Evolutionary conservation across 768 basidiomycete genomes (phyloP).

Genomic region (Roridomyces roridus): DNA sequence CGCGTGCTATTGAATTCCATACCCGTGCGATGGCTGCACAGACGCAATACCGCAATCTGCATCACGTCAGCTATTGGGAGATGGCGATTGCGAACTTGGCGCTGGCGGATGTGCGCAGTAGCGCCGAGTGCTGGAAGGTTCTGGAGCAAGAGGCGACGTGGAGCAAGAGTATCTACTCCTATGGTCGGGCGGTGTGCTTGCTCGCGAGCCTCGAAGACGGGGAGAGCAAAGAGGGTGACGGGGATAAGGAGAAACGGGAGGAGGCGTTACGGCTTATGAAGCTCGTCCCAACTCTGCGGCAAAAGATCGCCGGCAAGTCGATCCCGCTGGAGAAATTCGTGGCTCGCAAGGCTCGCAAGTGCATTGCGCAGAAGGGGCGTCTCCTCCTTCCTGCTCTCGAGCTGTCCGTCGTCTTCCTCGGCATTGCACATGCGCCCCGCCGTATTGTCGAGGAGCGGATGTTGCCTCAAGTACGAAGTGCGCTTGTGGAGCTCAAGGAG

Average conservation of each 20-base stretch:
- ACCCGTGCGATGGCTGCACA: slow-evolving; percentile 67
- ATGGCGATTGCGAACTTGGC: slow-evolving; percentile 79
- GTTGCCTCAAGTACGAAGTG: slow-evolving; percentile 67
- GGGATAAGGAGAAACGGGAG: slow-evolving; percentile 45
- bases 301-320: slow-evolving; percentile 82
- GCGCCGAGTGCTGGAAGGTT: slow-evolving; percentile 69
- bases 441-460: slow-evolving; percentile 58
- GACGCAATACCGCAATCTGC: slow-evolving; percentile 72
- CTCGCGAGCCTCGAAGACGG: too few species aligned
- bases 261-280: slow-evolving; percentile 75
- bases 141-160: slow-evolving; percentile 82
- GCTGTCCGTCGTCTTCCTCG: slow-evolving; percentile 82
- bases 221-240: too few species aligned
- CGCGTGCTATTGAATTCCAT: slow-evolving; percentile 76
- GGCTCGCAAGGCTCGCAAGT: slow-evolving; percentile 88
- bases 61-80: slow-evolving; percentile 88
- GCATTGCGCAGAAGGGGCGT: slow-evolving; percentile 67
- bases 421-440: slow-evolving; percentile 74
- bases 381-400: slow-evolving; percentile 86
- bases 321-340: slow-evolving; percentile 81
- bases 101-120: slow-evolving; percentile 68
- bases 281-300: slow-evolving; percentile 74
- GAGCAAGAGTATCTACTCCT: slow-evolving; percentile 77
- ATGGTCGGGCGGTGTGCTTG: slow-evolving; percentile 78
- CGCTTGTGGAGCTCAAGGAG: slow-evolving; percentile 48